Evolutionary conservation across 768 basidiomycete genomes (phyloP), one percentile per base, ranked within the genome.

Genomic region (Sporobolomyces roseus): DNA sequence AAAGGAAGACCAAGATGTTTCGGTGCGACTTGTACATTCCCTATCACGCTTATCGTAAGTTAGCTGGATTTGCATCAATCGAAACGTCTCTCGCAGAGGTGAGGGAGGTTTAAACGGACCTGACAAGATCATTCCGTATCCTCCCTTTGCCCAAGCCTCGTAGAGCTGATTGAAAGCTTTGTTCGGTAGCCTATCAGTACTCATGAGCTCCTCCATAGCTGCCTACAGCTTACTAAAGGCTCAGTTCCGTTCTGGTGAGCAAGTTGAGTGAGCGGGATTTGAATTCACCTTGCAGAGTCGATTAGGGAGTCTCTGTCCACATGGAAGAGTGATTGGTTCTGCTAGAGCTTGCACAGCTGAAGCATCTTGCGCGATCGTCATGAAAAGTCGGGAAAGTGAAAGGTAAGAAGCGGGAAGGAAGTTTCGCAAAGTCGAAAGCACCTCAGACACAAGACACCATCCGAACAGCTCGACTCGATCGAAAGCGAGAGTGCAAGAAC

Each of bases 171-270:
- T 75, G 77, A 92, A 89, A 50, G 81, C 77, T 19, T 79, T 74
- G 70, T 88, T 90, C 0, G 93, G 92, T 14, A 84, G 83, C 0
- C 90, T 89, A 14, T 80, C 79, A 35, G 77, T 71, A 0, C 87
- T 84, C 14, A 94, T 81, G 74, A 91, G 87, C 77, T 97, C 93
- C 72, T 93, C 93, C 84, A 93, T 82, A 0, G 93, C 87, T n/a
- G 85, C 90, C 91, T 97, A 74, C 38, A 41, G 38, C 38, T 41
- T 41, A 17, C 9, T 9, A 17, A 9, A 9, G 38, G 17, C 9
- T 50, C 49, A 29, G 8, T 12, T 12, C 21, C 12, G 23, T 7
- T 9, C 19, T 16, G 19, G 14, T 21, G 6, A 7, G 27, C 16
- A 45, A 30, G 56, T 60, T 41, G 49, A n/a, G 23, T 30, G 51